These are phyloP conservation scores for Geotrichum bryndzae DNA, from an alignment of 1,139 yeast species.

Conservation along the genomic window DNA sequence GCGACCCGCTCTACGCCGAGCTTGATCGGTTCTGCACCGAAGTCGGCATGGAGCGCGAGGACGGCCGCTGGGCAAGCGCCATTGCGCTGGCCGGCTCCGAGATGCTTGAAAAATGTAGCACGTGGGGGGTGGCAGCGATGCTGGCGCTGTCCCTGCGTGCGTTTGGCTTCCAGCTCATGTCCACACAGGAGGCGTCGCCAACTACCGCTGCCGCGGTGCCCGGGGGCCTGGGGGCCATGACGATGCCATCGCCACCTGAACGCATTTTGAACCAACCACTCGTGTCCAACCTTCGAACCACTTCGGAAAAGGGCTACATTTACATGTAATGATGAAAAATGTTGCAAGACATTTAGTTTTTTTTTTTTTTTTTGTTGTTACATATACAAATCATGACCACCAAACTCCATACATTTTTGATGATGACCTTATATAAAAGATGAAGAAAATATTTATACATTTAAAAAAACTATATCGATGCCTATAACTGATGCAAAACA, in stretches of 20 bases:
- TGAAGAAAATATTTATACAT: background rate
- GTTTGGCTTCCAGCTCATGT: conserved; percentile 20
- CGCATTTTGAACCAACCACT: background rate
- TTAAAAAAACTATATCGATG: too few species aligned
- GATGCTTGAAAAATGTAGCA: conserved; percentile 27
- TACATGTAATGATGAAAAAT: background rate
- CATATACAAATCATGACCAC: background rate
- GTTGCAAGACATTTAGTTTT: too few species aligned
- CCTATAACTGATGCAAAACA: too few species aligned
- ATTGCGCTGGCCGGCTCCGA: conserved; percentile 31
- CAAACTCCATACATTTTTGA: background rate
- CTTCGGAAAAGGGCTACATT: background rate
- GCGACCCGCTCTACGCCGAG: conserved; percentile 21
- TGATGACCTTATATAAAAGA: too few species aligned
- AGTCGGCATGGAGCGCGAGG: conserved; percentile 22
- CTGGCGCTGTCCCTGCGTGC: conserved; percentile 28
- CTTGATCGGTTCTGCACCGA: conserved; percentile 25
- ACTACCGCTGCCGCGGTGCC: background rate
- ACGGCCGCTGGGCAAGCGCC: conserved; percentile 28
- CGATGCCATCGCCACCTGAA: background rate
- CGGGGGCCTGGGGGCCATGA: background rate
- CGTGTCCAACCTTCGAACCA: background rate
- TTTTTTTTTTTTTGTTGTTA: too few species aligned
- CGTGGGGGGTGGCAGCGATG: conserved; percentile 31
- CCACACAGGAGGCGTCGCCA: background rate